Conservation (phyloP, 2,329 filamentous ascomycete genomes). For the Incumbomyces delicatus region DNA sequence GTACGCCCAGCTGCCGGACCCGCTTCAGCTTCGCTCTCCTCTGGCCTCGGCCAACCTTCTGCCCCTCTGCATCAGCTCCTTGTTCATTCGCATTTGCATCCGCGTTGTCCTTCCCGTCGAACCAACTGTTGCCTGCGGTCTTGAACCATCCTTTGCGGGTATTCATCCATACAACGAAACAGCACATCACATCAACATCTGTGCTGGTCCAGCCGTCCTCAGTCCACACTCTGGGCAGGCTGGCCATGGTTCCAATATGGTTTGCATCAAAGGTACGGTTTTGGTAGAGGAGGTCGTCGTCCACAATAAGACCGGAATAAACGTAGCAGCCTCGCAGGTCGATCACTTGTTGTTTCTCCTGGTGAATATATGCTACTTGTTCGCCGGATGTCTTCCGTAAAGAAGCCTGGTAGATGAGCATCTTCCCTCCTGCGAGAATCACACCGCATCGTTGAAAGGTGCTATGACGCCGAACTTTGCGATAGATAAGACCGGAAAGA, state of each 20-base stretch:
- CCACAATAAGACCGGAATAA: slow-evolving; percentile 54
- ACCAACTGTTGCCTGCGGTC: slow-evolving; percentile 8
- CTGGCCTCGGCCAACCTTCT: background rate
- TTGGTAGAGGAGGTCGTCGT: slow-evolving; percentile 45
- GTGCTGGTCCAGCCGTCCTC: slow-evolving; percentile 22
- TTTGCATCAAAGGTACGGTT: slow-evolving; percentile 24
- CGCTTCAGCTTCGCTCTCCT: slow-evolving; percentile 38
- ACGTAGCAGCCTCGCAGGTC: slow-evolving; percentile 56
- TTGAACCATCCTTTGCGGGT: slow-evolving; percentile 18
- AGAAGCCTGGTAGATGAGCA: slow-evolving; percentile 54
- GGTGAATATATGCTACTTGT: slow-evolving; percentile 50
- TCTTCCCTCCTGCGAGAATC: slow-evolving; percentile 47
- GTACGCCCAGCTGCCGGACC: slow-evolving; percentile 51
- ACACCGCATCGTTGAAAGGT: slow-evolving; percentile 54
- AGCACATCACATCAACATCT: slow-evolving; percentile 22
- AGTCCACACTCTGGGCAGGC: slow-evolving; percentile 22
- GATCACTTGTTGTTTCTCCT: slow-evolving; percentile 49
- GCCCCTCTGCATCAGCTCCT: background rate
- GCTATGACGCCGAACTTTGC: slow-evolving; percentile 53
- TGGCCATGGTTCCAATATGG: slow-evolving; percentile 13
- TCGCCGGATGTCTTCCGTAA: slow-evolving; percentile 46
- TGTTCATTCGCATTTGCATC: background rate
- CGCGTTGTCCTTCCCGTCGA: background rate
- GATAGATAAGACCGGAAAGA: slow-evolving; percentile 53
- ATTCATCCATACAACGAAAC: slow-evolving; percentile 22